Base-by-base conservation (phyloP, 306 rosid genomes). In the Phaseolus lunatus region DNA sequence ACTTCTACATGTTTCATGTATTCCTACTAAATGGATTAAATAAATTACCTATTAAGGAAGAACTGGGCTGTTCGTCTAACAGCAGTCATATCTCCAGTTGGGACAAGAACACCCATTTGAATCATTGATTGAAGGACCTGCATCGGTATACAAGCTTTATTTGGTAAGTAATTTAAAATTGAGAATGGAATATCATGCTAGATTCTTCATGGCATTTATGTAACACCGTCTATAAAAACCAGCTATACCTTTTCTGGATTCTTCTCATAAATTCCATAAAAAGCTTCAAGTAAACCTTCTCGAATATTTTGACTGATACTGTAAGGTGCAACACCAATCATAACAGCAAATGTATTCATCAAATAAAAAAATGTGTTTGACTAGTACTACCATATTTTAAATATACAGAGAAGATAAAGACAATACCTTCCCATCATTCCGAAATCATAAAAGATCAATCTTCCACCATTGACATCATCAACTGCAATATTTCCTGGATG, bases 51-150 rank as follows among this genome's bases (percentile, higher is more conserved):
- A 48, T 89, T 89, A 70, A 92, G 99, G 84, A 96, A 96, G 88
- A 96, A 96, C 77, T 85, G 96, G 52, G 99, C 96, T 35, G 99
- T 96, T 77, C 98, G 90, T 82, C 90, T 91, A 78, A 96, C 98
- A 84, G 98, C 97, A 22, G 99, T 92, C 99, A 96, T 86, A 86
- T 96, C 97, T 86, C 99, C 99, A 61, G 99, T 96, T 41, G 98
- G 98, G 89, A 92, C 99, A 85, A 96, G 99, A 85, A 96, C 98
- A 54, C 98, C 99, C 99, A 96, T 96, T 86, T 88, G 98, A 87
- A 92, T 61, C 99, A 96, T 96, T 84, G 99, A 89, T 73, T 89
- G 92, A 82, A 96, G 96, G 84, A 96, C 99, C 98, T 96, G 88
- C 52, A 87, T 52, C 67, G 78, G 67, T 43, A 72, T 37, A 80